Conservation (phyloP, 1,139 yeast genomes). For the Candida buenavistaensis region DNA sequence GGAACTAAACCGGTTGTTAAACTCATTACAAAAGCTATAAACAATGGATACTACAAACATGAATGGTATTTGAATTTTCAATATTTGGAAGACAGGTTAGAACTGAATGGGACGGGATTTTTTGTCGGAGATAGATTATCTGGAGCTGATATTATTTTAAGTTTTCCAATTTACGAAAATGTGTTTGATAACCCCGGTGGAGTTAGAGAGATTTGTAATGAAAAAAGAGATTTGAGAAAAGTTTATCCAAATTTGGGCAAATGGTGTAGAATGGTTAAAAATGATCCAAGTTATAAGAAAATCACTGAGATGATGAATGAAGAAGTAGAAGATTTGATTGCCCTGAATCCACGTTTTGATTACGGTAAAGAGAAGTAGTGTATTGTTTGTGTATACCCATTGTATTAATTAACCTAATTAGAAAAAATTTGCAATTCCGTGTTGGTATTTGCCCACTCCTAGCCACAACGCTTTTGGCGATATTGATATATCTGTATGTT, state of each 20-base stretch:
- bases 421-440: no score
- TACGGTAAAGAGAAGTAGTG: conserved; percentile 10
- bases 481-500: no score
- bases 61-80: conserved; percentile 44
- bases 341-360: conserved; percentile 14
- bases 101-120: conserved; percentile 42
- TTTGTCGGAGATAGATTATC: conserved; percentile 57
- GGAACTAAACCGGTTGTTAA: conserved; percentile 43
- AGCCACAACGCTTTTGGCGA: no score
- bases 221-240: conserved; percentile 31
- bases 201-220: conserved; percentile 34
- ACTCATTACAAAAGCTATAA: conserved; percentile 42
- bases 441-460: no score
- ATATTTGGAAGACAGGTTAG: conserved; percentile 40
- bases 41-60: conserved; percentile 41
- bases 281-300: conserved; percentile 29
- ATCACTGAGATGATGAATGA: conserved; percentile 33
- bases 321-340: conserved; percentile 21
- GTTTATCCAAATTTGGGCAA: conserved; percentile 33
- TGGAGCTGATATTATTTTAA: conserved; percentile 59
- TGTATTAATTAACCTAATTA: not conserved
- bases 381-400: not conserved
- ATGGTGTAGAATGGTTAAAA: conserved; percentile 39
- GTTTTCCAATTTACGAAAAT: conserved; percentile 46
- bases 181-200: conserved; percentile 43